A percentile compares a stretch with the other conserved stretches of the same genome.
These are phyloP conservation scores for Botrytis pseudocinerea DNA, from an alignment of 2,329 filamentous ascomycete genomes.

Conservation along the genomic window DNA sequence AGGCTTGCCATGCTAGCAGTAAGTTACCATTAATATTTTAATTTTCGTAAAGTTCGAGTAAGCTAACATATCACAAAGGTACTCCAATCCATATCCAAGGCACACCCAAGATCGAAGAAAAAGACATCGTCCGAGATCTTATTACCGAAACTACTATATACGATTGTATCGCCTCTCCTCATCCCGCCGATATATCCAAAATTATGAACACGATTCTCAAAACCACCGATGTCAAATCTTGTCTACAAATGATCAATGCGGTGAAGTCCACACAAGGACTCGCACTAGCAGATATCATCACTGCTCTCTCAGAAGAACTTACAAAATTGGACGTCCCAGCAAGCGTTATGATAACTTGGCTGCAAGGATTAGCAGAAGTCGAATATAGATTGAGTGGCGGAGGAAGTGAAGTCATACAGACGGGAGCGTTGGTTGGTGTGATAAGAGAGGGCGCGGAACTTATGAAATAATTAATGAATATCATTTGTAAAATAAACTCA, in stretches of 20 bases:
- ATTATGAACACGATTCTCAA: conserved; percentile 82
- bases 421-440: conserved; percentile 87
- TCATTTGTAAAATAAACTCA: not conserved
- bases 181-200: conserved; percentile 80
- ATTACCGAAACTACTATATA: conserved; percentile 94
- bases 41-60: not conserved
- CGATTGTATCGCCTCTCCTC: conserved; percentile 93
- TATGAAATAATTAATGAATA: conserved; percentile 45
- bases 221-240: conserved; percentile 85
- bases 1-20: conserved; percentile 95
- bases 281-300: conserved; percentile 91
- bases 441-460: conserved; percentile 84
- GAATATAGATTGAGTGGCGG: conserved; percentile 90
- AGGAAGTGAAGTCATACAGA: conserved; percentile 84
- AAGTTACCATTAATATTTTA: conserved; percentile 41
- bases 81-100: conserved; percentile 65
- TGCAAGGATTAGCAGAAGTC: conserved; percentile 87
- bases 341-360: conserved; percentile 86
- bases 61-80: conserved; percentile 47
- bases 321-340: conserved; percentile 79
- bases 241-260: conserved; percentile 82
- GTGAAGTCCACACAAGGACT: conserved; percentile 84
- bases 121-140: conserved; percentile 73
- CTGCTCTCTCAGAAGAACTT: conserved; percentile 79
- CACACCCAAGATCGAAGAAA: conserved; percentile 59